Conservation (phyloP, 78 protist species). For the Creolimax fragrantissima region DNA sequence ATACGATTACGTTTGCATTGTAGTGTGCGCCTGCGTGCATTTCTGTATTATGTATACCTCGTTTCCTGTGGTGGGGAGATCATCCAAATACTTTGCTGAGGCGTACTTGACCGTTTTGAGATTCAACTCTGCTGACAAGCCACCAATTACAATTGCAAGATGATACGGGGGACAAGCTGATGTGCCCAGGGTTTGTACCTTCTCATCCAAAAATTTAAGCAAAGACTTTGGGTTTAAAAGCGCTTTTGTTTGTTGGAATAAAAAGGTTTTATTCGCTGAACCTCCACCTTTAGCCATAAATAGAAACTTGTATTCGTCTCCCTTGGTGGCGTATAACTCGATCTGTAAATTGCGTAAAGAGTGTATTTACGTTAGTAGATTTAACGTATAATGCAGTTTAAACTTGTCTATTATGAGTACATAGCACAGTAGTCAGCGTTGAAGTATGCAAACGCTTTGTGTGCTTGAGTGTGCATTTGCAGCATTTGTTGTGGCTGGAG, state of each 20-base stretch:
- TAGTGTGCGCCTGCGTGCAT: too few relatives aligned
- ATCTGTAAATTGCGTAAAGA: conserved; percentile 25
- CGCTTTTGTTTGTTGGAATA: conserved; percentile 72
- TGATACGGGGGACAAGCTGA: conserved; percentile 83
- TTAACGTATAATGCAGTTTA: too few relatives aligned
- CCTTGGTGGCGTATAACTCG: conserved; percentile 55
- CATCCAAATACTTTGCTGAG: conserved; percentile 44
- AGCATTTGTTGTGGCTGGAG: too few relatives aligned
- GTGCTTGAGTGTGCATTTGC: too few relatives aligned
- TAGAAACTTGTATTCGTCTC: conserved; percentile 51
- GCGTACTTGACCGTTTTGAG: conserved; percentile 78
- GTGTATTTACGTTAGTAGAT: too few relatives aligned
- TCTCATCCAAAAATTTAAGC: conserved; percentile 44
- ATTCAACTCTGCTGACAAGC: conserved; percentile 68
- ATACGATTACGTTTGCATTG: too few relatives aligned
- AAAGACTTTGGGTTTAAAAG: conserved; percentile 40
- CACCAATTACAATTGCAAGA: conserved; percentile 74
- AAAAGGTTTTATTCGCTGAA: conserved; percentile 75
- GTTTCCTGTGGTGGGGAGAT: conserved; percentile 60
- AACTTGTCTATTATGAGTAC: too few relatives aligned
- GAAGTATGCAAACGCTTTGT: too few relatives aligned
- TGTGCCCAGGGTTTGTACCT: conserved; percentile 62
- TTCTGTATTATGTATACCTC: too few relatives aligned
- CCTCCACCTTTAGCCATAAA: conserved; percentile 83
- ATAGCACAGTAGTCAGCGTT: too few relatives aligned